A percentile compares a stretch with the other conserved stretches of the same genome.
phyloP scores from a whole-genome alignment of 2,329 filamentous ascomycete genomes.

The Fusarium veterinarium region DNA sequence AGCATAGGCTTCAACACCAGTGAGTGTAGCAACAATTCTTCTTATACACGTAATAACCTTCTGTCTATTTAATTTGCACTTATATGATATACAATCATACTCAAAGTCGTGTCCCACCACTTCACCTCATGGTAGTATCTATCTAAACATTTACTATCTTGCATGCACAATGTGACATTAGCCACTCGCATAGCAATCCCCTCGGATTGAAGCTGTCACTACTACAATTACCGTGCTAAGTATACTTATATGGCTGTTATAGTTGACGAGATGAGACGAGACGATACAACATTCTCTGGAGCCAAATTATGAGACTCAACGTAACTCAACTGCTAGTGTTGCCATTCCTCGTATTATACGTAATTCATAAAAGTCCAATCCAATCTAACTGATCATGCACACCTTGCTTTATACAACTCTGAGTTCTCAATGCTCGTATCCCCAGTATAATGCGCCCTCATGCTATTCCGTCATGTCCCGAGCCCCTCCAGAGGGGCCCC shows the following conservation, averaged over 20 bases:
- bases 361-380: slow-evolving; percentile 46
- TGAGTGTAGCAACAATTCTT: background rate
- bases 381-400: slow-evolving; percentile 41
- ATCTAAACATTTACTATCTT: background rate
- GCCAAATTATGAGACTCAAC: background rate
- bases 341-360: slow-evolving; percentile 35
- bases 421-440: slow-evolving; percentile 10
- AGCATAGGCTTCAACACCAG: background rate
- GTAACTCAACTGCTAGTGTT: slow-evolving; percentile 27
- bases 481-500: slow-evolving; percentile 40
- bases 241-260: background rate
- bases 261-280: background rate
- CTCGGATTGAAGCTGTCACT: background rate
- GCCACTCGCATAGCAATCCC: background rate
- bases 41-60: background rate
- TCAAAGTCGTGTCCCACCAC: background rate
- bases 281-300: background rate
- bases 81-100: background rate
- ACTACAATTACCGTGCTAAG: background rate
- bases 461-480: slow-evolving; percentile 37
- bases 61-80: background rate
- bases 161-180: background rate
- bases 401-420: slow-evolving; percentile 17
- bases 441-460: slow-evolving; percentile 23
- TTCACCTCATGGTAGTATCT: background rate